Conservation (phyloP, 495 filamentous ascomycete genomes). For the Tuber microsphaerosporum region DNA sequence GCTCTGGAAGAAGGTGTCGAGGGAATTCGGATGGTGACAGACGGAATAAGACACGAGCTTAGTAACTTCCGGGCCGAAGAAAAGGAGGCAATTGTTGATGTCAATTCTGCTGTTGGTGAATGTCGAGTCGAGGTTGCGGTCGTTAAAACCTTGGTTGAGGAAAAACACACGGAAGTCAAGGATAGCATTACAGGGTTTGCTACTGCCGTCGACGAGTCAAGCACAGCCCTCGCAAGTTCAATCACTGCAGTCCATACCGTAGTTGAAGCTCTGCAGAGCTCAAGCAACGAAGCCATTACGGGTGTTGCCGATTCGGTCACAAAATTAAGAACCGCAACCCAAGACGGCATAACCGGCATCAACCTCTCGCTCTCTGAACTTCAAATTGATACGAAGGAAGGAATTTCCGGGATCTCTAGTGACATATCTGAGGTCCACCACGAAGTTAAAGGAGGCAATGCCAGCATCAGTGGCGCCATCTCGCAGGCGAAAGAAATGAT, state of each 20-base stretch:
- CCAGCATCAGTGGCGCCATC: constrained; percentile 24
- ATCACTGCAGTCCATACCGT: constrained; percentile 26
- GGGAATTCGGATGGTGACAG: constrained; percentile 30
- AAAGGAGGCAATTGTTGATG: constrained; percentile 37
- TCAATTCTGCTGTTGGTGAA: constrained; percentile 49
- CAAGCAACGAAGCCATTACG: constrained; percentile 24
- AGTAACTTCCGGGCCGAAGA: constrained; percentile 24
- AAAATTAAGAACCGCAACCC: constrained; percentile 29
- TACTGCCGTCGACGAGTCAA: constrained; percentile 20
- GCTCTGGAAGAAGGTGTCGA: constrained; percentile 29
- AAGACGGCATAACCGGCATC: constrained; percentile 24
- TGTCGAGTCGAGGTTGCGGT: constrained; percentile 39
- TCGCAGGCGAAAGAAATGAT: constrained; percentile 40
- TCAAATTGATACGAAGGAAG: constrained; percentile 35
- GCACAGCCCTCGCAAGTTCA: constrained; percentile 20
- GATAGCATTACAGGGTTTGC: constrained; percentile 23
- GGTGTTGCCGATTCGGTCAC: constrained; percentile 24
- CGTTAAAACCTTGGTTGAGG: constrained; percentile 35
- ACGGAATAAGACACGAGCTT: constrained; percentile 30
- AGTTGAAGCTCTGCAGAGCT: constrained; percentile 21
- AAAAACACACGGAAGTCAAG: constrained; percentile 32
- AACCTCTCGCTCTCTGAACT: constrained; percentile 21
- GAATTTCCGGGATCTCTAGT: constrained; percentile 42
- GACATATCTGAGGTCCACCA: constrained; percentile 26
- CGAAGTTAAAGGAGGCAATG: constrained; percentile 29